phyloP scores from a whole-genome alignment of 306 rosid species.

The Pyrus pyrifolia region DNA sequence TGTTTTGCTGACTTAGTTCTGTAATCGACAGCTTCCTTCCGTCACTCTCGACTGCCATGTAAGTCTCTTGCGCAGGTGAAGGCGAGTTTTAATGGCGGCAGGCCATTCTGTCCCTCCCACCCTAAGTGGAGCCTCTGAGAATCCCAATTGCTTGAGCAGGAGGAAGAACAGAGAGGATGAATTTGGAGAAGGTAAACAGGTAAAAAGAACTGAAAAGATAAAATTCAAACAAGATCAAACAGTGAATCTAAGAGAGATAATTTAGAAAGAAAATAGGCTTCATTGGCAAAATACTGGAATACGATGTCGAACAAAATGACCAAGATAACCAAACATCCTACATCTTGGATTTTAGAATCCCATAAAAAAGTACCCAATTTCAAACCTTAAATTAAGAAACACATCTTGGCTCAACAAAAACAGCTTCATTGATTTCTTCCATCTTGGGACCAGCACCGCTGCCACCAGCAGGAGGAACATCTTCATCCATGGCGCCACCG shows the following conservation, averaged over 20 bases:
- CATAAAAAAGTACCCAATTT: not conserved
- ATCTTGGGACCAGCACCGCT: constrained; percentile 75
- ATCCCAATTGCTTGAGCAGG: no score
- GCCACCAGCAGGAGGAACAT: constrained; percentile 43
- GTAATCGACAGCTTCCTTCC: no score
- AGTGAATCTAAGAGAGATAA: not conserved
- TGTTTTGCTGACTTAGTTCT: no score
- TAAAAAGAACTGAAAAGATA: no score
- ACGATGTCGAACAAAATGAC: not conserved
- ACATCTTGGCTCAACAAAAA: not conserved
- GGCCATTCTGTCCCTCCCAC: no score
- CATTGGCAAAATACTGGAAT: not conserved
- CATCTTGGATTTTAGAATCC: not conserved
- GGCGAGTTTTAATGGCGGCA: no score
- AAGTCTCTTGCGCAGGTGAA: no score
- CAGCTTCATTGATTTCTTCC: constrained; percentile 61
- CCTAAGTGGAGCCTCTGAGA: no score
- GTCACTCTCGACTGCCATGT: no score
- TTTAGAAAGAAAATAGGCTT: not conserved
- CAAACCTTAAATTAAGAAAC: not conserved
- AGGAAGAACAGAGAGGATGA: no score
- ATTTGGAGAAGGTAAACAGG: no score
- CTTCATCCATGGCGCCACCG: constrained; percentile 38
- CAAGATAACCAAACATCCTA: not conserved
- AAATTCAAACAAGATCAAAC: not conserved